phyloP scores from a whole-genome alignment of 2,329 filamentous ascomycete genomes.

The Cladosporium sp. region DNA sequence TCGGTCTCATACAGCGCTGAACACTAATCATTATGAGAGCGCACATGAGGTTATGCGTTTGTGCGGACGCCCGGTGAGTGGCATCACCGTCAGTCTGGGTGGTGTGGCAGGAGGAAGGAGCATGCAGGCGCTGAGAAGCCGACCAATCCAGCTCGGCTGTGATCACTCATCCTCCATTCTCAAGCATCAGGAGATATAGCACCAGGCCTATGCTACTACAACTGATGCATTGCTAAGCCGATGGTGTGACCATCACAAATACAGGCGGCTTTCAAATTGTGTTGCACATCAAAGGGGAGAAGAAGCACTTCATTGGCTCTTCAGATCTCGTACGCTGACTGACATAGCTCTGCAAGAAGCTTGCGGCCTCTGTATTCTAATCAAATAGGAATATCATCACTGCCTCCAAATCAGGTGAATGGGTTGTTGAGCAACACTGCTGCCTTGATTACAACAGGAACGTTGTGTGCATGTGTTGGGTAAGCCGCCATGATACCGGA shows the following conservation, averaged over 20 bases:
- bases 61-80: background rate
- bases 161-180: background rate
- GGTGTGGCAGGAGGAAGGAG: background rate
- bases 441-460: background rate
- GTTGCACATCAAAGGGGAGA: background rate
- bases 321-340: background rate
- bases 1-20: background rate
- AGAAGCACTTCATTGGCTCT: background rate
- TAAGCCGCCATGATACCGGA: background rate
- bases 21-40: background rate
- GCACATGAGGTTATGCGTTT: background rate
- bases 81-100: background rate
- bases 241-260: background rate
- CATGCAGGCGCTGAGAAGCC: background rate
- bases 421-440: background rate
- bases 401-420: background rate
- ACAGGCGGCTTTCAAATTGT: background rate
- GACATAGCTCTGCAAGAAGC: background rate
- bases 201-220: background rate
- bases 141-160: background rate
- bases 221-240: background rate
- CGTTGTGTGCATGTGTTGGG: background rate
- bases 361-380: background rate
- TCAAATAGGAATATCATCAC: background rate
- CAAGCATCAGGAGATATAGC: background rate